Evolutionary conservation across 1,284 basidiomycete genomes (phyloP).

Genomic region (Polyporus tsugae): DNA sequence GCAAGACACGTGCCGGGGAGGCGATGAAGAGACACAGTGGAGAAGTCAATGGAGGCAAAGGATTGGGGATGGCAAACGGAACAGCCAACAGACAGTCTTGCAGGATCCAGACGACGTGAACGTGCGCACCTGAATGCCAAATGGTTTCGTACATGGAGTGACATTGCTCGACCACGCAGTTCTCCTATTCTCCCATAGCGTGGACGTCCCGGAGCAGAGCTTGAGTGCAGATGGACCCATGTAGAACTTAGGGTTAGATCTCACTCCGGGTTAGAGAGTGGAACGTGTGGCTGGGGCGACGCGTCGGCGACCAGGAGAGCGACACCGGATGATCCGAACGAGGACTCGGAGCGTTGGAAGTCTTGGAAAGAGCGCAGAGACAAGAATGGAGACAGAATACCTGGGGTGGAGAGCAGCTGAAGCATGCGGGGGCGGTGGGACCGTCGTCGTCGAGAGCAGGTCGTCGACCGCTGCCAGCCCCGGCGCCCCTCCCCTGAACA

Average conservation of each 20-base stretch:
- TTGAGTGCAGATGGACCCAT: constrained; percentile 43
- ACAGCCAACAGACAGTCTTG: constrained; percentile 23
- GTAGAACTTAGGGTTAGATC: constrained; percentile 59
- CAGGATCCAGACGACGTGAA: constrained; percentile 31
- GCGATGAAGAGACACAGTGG: constrained; percentile 44
- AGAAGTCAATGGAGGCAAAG: constrained; percentile 47
- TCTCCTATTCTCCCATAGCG: constrained; percentile 26
- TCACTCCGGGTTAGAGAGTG: constrained; percentile 47
- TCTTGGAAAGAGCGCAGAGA: constrained; percentile 29
- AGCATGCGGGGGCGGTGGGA: constrained; percentile 19
- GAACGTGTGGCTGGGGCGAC: constrained; percentile 42
- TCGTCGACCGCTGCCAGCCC: not conserved
- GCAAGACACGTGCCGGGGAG: constrained; percentile 55
- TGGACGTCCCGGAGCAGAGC: constrained; percentile 42
- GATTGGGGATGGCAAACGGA: constrained; percentile 20
- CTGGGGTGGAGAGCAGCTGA: constrained; percentile 11
- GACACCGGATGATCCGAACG: constrained; percentile 21
- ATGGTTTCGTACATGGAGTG: constrained; percentile 18
- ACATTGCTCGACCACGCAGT: constrained; percentile 38
- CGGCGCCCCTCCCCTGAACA: not conserved
- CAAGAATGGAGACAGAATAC: constrained; percentile 1
- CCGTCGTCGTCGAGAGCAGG: constrained; percentile 32
- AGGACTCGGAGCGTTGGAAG: constrained; percentile 42
- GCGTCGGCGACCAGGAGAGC: constrained; percentile 30
- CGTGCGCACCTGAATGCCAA: constrained; percentile 20